Evolutionary conservation across 106 monocot species (phyloP), one percentile per base, ranked within the genome.

Genomic region (Phalaenopsis equestris): DNA sequence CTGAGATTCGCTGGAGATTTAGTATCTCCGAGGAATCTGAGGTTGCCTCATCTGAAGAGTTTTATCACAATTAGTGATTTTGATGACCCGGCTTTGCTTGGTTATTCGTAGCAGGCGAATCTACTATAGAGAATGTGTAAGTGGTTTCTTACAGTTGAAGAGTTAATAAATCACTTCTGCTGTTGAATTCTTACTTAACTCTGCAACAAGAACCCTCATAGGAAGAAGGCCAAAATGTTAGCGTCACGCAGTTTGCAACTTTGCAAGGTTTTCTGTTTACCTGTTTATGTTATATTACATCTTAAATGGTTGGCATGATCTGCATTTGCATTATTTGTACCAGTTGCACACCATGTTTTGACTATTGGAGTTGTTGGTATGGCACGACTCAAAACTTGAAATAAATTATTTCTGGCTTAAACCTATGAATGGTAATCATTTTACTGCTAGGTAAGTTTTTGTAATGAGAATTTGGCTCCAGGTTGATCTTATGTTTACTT

Each of bases 1-100:
- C 81, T 67, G 82, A 80, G 64, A 67, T 61, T 55, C 14, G 55
- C 14, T 3, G 48, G 84, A 84, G 68, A 39, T 24, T 5, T 47
- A 8, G 11, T 24, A 10, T 14, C 23, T 52, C 76, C 5, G 76
- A 81, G 21, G 83, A 81, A 4, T 77, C 74, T 15, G 78, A 56
- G 49, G 42, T 10, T 21, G 76, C 12, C 49, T 76, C 76, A 2
- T 52, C 76, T 24, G 74, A 75, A 37, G 45, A 45, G 16, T 72
- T 38, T 15, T 39, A 16, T 14, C 39, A 15, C 9, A 41, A 3
- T 23, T 72, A 78, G 55, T 77, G 82, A 39, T 39, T 36, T 68
- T 23, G 23, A 65, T 7, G 23, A 24, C n/a, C 39, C 36, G 39
- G 4, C 37, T 38, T 70, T 70, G 39, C 14, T 70, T 70, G 38